These are phyloP conservation scores for Tilletia caries DNA, from an alignment of 1,284 basidiomycete species.

Conservation along the genomic window DNA sequence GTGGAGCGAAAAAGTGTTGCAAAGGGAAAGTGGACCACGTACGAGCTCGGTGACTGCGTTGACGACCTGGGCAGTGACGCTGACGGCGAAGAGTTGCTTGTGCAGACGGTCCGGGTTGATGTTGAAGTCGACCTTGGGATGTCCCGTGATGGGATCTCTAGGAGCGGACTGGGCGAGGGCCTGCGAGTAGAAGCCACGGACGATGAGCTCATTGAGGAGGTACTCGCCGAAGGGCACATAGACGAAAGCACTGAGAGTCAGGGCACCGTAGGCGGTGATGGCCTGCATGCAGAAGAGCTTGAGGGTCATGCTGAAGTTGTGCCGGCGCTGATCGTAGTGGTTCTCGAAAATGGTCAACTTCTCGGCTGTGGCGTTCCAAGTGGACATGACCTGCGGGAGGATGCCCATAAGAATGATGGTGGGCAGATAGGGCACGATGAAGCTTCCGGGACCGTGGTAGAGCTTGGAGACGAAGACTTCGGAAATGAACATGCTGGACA, in stretches of 20 bases:
- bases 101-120: constrained; percentile 67
- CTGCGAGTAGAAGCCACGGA: constrained; percentile 39
- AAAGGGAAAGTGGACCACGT: background rate
- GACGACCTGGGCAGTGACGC: constrained; percentile 84
- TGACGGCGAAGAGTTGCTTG: constrained; percentile 90
- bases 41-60: constrained; percentile 79
- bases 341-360: constrained; percentile 66
- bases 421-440: constrained; percentile 70
- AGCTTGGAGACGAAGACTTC: constrained; percentile 52
- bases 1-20: background rate
- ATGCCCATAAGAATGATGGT: constrained; percentile 78
- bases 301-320: constrained; percentile 75
- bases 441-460: constrained; percentile 75
- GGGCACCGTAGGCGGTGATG: constrained; percentile 73
- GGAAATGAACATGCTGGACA: constrained; percentile 53
- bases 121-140: constrained; percentile 44
- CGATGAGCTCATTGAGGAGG: constrained; percentile 43
- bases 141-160: constrained; percentile 26
- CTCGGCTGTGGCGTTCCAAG: constrained; percentile 70
- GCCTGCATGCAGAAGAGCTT: constrained; percentile 87
- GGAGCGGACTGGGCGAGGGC: constrained; percentile 32
- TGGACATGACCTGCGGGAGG: constrained; percentile 76
- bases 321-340: constrained; percentile 66
- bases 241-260: constrained; percentile 47
- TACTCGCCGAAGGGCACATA: constrained; percentile 53